These are phyloP conservation scores for Alternaria consortialis DNA, from an alignment of 2,329 filamentous ascomycete species.

Conservation along the genomic window DNA sequence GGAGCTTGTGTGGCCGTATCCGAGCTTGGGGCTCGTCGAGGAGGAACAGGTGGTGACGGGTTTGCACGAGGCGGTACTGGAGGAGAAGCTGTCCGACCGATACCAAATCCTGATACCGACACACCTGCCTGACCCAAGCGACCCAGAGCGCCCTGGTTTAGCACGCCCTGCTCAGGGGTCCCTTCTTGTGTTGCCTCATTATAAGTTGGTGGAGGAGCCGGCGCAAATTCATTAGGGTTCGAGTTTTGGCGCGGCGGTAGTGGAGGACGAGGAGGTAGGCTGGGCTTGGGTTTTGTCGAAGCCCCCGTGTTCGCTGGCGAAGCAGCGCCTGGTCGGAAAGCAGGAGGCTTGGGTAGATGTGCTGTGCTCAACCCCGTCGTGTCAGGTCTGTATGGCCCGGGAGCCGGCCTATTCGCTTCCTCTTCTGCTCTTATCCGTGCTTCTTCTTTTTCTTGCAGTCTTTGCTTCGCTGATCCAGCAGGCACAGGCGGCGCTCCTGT, in stretches of 20 bases:
- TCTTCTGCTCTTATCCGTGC: slow-evolving; percentile 49
- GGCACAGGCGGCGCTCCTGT: slow-evolving; percentile 52
- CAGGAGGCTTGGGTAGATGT: slow-evolving; percentile 75
- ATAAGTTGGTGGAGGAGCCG: slow-evolving; percentile 60
- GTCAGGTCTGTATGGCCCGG: slow-evolving; percentile 73
- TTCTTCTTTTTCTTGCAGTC: slow-evolving; percentile 47
- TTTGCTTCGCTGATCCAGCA: slow-evolving; percentile 51
- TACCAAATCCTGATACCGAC: slow-evolving; percentile 79
- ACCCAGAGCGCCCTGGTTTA: slow-evolving; percentile 69
- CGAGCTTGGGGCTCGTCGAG: slow-evolving; percentile 31
- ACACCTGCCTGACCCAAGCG: slow-evolving; percentile 78
- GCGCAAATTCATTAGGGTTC: slow-evolving; percentile 56
- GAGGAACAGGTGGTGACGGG: slow-evolving; percentile 39
- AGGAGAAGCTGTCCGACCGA: slow-evolving; percentile 61
- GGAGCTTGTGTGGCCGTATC: slow-evolving; percentile 29
- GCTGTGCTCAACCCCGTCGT: slow-evolving; percentile 75
- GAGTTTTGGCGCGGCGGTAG: slow-evolving; percentile 74
- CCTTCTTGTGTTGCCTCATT: slow-evolving; percentile 49
- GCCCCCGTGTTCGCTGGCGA: slow-evolving; percentile 34
- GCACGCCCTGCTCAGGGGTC: slow-evolving; percentile 47
- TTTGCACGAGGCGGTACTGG: slow-evolving; percentile 49
- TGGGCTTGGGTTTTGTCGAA: slow-evolving; percentile 59
- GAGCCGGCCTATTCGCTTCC: slow-evolving; percentile 54
- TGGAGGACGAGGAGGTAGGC: slow-evolving; percentile 73
- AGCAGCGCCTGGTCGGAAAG: slow-evolving; percentile 55